Conservation (phyloP, 2,329 filamentous ascomycete genomes). For the Neocatenulostroma microsporum region DNA sequence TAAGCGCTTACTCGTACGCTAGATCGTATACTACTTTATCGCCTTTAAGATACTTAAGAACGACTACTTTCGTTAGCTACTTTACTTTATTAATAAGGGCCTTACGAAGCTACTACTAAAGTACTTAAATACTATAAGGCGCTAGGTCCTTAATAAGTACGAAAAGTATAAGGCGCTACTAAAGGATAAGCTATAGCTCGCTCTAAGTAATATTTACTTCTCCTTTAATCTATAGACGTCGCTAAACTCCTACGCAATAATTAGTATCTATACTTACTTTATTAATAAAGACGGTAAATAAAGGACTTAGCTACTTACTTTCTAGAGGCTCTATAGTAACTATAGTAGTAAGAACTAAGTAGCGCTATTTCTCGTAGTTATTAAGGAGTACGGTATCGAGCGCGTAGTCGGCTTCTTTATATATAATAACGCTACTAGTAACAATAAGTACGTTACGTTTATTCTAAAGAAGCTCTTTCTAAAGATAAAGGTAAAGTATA, state of each 20-base stretch:
- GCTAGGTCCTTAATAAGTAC: slow-evolving; percentile 6
- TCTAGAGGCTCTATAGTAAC: slow-evolving; percentile 3
- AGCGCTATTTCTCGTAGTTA: slow-evolving; percentile 1
- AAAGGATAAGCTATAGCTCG: neutral
- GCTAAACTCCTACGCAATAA: slow-evolving; percentile 4
- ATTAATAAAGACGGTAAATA: neutral
- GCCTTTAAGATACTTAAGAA: slow-evolving; percentile 9
- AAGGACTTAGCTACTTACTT: slow-evolving; percentile 3
- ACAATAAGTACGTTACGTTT: slow-evolving; percentile 2
- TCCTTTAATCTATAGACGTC: slow-evolving; percentile 5
- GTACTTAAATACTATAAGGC: neutral
- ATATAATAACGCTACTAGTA: slow-evolving; percentile 4
- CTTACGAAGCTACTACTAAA: slow-evolving; percentile 2
- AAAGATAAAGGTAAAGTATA: slow-evolving; percentile 2
- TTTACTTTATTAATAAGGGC: slow-evolving; percentile 4
- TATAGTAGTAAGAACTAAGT: slow-evolving; percentile 2
- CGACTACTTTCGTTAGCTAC: slow-evolving; percentile 6
- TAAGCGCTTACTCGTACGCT: slow-evolving; percentile 7
- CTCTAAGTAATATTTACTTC: slow-evolving; percentile 5
- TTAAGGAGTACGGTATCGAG: slow-evolving; percentile 4
- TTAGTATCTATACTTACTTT: slow-evolving; percentile 5
- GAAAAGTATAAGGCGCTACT: slow-evolving; percentile 3
- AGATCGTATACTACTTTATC: slow-evolving; percentile 8
- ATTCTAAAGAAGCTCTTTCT: slow-evolving; percentile 5
- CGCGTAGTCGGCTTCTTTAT: slow-evolving; percentile 3